Percentiles rank a stretch among this genome's conserved stretches.
These are phyloP conservation scores for Penicillium paradoxum DNA, from an alignment of 495 filamentous ascomycete species.

Conservation along the genomic window DNA sequence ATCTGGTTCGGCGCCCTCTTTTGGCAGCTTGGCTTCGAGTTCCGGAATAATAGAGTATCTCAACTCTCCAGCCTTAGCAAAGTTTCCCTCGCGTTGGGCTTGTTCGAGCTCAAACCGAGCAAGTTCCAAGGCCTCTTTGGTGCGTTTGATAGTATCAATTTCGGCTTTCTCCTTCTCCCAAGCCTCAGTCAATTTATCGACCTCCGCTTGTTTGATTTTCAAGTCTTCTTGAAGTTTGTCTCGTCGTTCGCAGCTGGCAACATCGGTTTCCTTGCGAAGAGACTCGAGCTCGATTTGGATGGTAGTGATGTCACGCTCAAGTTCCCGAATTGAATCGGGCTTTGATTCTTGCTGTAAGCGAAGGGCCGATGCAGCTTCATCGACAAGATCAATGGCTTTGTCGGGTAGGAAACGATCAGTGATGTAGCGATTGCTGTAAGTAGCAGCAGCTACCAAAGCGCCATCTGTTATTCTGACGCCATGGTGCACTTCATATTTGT, in stretches of 20 bases:
- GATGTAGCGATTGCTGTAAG: conserved; percentile 91
- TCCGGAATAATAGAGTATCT: conserved; percentile 79
- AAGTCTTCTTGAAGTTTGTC: conserved; percentile 75
- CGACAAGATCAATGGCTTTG: conserved; percentile 95
- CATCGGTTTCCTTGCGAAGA: conserved; percentile 87
- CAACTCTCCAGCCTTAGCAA: conserved; percentile 79
- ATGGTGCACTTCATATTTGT: conserved; percentile 95
- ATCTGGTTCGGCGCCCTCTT: conserved; percentile 55
- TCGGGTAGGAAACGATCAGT: conserved; percentile 93
- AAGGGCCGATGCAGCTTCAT: conserved; percentile 88
- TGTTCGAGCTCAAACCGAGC: conserved; percentile 80
- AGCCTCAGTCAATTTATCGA: conserved; percentile 57
- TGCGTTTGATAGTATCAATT: conserved; percentile 78
- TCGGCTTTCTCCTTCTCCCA: conserved; percentile 90
- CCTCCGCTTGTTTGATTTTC: conserved; percentile 68
- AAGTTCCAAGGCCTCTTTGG: conserved; percentile 78
- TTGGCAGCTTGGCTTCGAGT: conserved; percentile 72
- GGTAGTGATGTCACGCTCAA: conserved; percentile 93
- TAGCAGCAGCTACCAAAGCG: conserved; percentile 86
- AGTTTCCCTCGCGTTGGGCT: conserved; percentile 87
- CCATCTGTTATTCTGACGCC: conserved; percentile 87
- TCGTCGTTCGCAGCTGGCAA: conserved; percentile 80
- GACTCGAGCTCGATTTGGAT: conserved; percentile 97
- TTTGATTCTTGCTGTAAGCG: conserved; percentile 95
- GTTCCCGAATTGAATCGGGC: conserved; percentile 82